Conservation (phyloP, 2,329 filamentous ascomycete genomes). For the Hypoxylon sp. region DNA sequence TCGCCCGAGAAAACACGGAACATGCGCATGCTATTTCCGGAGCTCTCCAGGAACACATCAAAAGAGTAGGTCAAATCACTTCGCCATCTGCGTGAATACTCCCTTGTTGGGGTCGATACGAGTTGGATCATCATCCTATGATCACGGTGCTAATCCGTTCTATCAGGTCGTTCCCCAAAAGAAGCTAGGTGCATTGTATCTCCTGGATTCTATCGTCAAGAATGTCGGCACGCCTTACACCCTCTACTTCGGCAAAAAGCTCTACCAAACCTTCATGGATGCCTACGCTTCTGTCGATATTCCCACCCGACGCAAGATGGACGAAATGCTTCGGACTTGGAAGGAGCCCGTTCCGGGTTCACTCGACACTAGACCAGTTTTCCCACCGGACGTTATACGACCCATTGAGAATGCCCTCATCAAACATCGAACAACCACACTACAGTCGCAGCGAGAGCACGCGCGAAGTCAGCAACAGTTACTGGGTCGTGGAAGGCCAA, state of each 20-base stretch:
- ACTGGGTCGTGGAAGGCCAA: constrained; percentile 63
- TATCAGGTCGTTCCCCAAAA: constrained; percentile 84
- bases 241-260: constrained; percentile 89
- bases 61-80: constrained; percentile 77
- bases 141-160: constrained; percentile 55
- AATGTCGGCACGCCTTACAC: constrained; percentile 99
- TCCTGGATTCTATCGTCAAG: constrained; percentile 98
- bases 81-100: constrained; percentile 1
- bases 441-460: constrained; percentile 70
- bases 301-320: constrained; percentile 87
- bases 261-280: constrained; percentile 97
- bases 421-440: constrained; percentile 75
- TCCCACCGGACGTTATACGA: constrained; percentile 85
- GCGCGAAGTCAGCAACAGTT: constrained; percentile 68
- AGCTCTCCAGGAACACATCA: constrained; percentile 91
- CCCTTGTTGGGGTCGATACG: neutral
- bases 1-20: constrained; percentile 97
- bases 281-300: constrained; percentile 91
- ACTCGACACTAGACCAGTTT: constrained; percentile 91
- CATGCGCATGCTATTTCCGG: constrained; percentile 93
- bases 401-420: constrained; percentile 95
- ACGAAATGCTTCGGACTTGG: constrained; percentile 98
- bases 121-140: neutral
- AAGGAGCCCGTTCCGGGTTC: constrained; percentile 96
- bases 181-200: constrained; percentile 95